phyloP scores from a whole-genome alignment of 1,284 basidiomycete species.

The Sparassis latifolia region DNA sequence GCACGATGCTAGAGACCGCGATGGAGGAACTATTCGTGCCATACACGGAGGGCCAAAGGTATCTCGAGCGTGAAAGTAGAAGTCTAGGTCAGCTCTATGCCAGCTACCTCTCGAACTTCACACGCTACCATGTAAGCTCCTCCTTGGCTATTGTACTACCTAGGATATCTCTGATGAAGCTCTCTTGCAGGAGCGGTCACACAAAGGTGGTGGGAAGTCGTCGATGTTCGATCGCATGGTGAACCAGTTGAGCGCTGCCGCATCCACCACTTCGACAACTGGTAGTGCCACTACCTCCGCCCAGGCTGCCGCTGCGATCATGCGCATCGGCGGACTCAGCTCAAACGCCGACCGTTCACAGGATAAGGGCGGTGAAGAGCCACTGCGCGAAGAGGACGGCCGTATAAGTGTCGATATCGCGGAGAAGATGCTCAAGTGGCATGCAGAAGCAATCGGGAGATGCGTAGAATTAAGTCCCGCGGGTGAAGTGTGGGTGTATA shows the following conservation, averaged over 20 bases:
- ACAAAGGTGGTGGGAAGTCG: conserved; percentile 65
- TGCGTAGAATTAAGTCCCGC: conserved; percentile 81
- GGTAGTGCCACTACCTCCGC: conserved; percentile 63
- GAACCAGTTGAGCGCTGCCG: conserved; percentile 79
- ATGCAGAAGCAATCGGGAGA: conserved; percentile 90
- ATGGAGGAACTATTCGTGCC: conserved; percentile 97
- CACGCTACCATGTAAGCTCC: conserved; percentile 79
- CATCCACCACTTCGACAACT: conserved; percentile 53
- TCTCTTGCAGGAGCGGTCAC: conserved; percentile 54
- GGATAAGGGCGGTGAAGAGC: conserved; percentile 60
- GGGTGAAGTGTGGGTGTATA: conserved; percentile 70
- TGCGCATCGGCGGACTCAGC: conserved; percentile 77
- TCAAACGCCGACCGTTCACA: conserved; percentile 43
- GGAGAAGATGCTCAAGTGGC: conserved; percentile 91
- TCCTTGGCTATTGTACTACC: not conserved
- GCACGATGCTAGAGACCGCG: conserved; percentile 86
- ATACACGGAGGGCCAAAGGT: conserved; percentile 88
- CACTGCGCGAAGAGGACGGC: conserved; percentile 76
- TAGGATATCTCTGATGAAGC: not conserved
- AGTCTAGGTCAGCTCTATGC: conserved; percentile 83
- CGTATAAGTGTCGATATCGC: conserved; percentile 68
- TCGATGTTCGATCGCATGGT: conserved; percentile 91
- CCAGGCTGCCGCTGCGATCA: conserved; percentile 73
- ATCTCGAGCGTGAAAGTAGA: conserved; percentile 89
- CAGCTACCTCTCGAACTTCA: conserved; percentile 70